These are phyloP conservation scores for Claviceps paspali DNA, from an alignment of 2,329 filamentous ascomycete species.

Conservation along the genomic window DNA sequence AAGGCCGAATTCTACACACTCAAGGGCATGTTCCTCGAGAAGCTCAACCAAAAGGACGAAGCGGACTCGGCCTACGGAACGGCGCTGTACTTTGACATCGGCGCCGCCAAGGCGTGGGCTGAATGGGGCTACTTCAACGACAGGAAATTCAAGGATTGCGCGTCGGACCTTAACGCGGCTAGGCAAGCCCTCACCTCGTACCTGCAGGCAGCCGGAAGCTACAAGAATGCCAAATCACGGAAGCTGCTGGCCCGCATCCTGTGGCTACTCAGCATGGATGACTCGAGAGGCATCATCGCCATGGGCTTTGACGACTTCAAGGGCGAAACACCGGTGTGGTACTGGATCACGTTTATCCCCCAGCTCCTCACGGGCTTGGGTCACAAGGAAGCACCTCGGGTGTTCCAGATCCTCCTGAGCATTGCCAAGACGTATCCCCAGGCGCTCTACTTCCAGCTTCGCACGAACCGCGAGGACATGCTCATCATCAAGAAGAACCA, in stretches of 20 bases:
- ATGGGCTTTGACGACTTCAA: slow-evolving; percentile 91
- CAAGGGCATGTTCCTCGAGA: slow-evolving; percentile 98
- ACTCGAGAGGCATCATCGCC: slow-evolving; percentile 68
- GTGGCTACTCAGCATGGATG: slow-evolving; percentile 90
- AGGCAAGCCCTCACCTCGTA: slow-evolving; percentile 92
- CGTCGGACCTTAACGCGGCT: slow-evolving; percentile 65
- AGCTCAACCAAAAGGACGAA: slow-evolving; percentile 77
- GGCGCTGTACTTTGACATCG: slow-evolving; percentile 89
- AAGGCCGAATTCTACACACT: slow-evolving; percentile 99
- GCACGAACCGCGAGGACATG: slow-evolving; percentile 91
- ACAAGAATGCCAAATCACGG: slow-evolving; percentile 91
- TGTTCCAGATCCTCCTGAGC: slow-evolving; percentile 74
- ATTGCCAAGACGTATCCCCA: slow-evolving; percentile 95
- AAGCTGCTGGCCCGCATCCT: slow-evolving; percentile 87
- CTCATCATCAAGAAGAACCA: slow-evolving; percentile 79
- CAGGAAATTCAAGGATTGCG: slow-evolving; percentile 84
- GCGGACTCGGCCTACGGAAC: slow-evolving; percentile 90
- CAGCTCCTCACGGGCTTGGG: slow-evolving; percentile 85
- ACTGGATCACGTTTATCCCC: slow-evolving; percentile 98
- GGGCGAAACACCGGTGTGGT: slow-evolving; percentile 95
- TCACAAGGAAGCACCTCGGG: slow-evolving; percentile 78
- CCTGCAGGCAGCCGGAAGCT: slow-evolving; percentile 85
- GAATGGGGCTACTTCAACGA: slow-evolving; percentile 99
- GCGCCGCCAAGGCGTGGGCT: slow-evolving; percentile 92
- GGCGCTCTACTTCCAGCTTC: slow-evolving; percentile 84